Conservation (phyloP, 768 basidiomycete genomes). For the Cubamyces sp. region DNA sequence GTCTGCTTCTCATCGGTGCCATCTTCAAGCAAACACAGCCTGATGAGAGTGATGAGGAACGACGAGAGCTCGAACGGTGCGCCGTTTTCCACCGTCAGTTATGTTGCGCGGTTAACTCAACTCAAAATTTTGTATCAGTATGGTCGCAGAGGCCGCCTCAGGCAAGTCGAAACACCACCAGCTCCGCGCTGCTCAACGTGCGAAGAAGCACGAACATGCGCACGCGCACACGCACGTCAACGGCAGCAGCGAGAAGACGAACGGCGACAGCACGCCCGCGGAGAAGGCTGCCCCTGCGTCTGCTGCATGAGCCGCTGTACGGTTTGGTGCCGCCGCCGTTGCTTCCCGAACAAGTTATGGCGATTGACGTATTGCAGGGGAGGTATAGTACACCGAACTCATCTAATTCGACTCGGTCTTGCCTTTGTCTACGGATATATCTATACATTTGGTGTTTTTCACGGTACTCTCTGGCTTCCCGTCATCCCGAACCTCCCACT, state of each 20-base stretch:
- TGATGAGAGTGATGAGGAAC: slow-evolving; percentile 92
- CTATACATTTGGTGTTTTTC: not conserved
- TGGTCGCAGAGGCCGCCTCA: slow-evolving; percentile 85
- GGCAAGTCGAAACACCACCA: slow-evolving; percentile 64
- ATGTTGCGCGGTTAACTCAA: not conserved
- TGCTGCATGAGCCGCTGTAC: slow-evolving; percentile 1
- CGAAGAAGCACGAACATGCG: slow-evolving; percentile 15
- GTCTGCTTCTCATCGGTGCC: slow-evolving; percentile 84
- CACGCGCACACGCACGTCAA: not conserved
- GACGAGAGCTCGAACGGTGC: slow-evolving; percentile 91
- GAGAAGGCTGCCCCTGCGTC: slow-evolving; percentile 13
- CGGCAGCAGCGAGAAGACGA: slow-evolving; percentile 4
- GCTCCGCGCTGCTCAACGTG: slow-evolving; percentile 20
- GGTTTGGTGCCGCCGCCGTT: not conserved
- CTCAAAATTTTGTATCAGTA: slow-evolving; percentile 45
- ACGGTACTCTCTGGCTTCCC: not conserved
- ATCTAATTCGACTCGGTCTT: not conserved
- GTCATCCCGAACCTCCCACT: not conserved
- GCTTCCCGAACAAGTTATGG: too few relatives aligned
- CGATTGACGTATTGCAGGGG: not conserved
- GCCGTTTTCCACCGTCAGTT: slow-evolving; percentile 29
- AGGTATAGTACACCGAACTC: not conserved
- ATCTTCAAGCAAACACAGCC: slow-evolving; percentile 86
- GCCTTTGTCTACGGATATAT: not conserved
- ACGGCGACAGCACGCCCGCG: not conserved